phyloP scores from a whole-genome alignment of 352 stramenopile species.

The Phytophthora brassicae region DNA sequence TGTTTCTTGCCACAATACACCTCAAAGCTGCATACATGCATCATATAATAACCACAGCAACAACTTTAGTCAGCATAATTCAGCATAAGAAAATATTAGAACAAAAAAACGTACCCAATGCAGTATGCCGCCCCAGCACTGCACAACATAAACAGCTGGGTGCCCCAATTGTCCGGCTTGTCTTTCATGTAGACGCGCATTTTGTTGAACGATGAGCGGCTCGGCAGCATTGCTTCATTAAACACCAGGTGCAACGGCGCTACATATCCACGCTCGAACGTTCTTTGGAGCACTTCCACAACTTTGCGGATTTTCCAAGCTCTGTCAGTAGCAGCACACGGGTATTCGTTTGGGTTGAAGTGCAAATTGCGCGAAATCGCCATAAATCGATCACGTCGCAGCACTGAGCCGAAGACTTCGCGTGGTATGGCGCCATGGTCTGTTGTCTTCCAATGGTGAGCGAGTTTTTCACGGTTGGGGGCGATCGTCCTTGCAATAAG shows the following conservation, averaged over 20 bases:
- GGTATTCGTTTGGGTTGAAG: neutral
- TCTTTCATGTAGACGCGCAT: too few species aligned
- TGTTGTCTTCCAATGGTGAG: neutral
- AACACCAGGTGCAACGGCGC: neutral
- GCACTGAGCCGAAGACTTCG: neutral
- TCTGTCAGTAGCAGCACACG: neutral
- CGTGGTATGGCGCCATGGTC: neutral
- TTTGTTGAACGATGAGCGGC: neutral
- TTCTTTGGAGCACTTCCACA: neutral
- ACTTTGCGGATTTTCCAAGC: neutral
- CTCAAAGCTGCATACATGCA: neutral
- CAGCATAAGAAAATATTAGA: neutral
- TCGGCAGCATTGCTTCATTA: neutral
- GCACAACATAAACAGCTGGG: neutral
- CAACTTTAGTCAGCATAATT: neutral
- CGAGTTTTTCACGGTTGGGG: neutral
- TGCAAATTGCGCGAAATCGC: neutral
- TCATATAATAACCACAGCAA: neutral
- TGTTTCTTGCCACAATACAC: neutral
- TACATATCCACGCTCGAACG: neutral
- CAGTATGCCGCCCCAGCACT: neutral
- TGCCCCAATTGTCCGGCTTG: neutral
- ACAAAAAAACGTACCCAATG: neutral
- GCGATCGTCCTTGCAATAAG: neutral
- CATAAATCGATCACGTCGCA: neutral